A percentile compares a stretch with the other conserved stretches of the same genome.
These are phyloP conservation scores for Ilex asprella DNA, from an alignment of 257 asterid species.

Conservation along the genomic window DNA sequence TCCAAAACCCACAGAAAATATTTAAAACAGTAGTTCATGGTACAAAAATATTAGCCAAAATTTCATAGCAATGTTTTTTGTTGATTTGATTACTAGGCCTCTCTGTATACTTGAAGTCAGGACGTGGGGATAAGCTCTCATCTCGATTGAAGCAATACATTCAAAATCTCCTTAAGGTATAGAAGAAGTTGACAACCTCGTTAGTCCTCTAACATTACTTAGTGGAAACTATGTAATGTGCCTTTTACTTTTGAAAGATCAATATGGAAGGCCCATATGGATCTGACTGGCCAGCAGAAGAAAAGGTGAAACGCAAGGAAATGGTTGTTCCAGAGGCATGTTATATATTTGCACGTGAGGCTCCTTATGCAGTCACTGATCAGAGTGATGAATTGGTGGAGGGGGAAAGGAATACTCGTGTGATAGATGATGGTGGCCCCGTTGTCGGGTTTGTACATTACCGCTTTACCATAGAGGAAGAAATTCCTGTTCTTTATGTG, in stretches of 20 bases:
- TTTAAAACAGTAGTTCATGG: neutral
- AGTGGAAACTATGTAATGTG: neutral
- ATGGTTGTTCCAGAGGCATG: slow-evolving; percentile 75
- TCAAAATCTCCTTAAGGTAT: slow-evolving; percentile 75
- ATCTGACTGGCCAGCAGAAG: slow-evolving; percentile 82
- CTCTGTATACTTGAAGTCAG: slow-evolving; percentile 48
- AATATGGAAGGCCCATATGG: slow-evolving; percentile 88
- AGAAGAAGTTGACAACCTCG: neutral
- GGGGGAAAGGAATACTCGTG: slow-evolving; percentile 19
- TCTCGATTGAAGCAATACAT: slow-evolving; percentile 44
- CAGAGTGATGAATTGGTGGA: slow-evolving; percentile 17
- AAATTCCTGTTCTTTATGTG: slow-evolving; percentile 82
- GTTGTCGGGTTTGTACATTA: slow-evolving; percentile 81
- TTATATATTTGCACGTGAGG: slow-evolving; percentile 63
- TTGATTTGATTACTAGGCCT: slow-evolving; percentile 36
- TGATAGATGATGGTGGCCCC: slow-evolving; percentile 12
- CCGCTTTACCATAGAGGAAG: slow-evolving; percentile 77
- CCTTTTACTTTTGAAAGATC: slow-evolving; percentile 25
- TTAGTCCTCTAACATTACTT: neutral
- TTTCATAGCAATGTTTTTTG: neutral
- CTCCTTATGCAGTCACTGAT: slow-evolving; percentile 26
- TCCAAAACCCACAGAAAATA: neutral
- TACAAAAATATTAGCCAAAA: neutral
- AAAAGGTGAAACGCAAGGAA: slow-evolving; percentile 75
- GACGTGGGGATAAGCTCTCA: slow-evolving; percentile 63